phyloP scores from a whole-genome alignment of 225 moss, liverwort and hornwort genomes.

The Asterella californica region DNA sequence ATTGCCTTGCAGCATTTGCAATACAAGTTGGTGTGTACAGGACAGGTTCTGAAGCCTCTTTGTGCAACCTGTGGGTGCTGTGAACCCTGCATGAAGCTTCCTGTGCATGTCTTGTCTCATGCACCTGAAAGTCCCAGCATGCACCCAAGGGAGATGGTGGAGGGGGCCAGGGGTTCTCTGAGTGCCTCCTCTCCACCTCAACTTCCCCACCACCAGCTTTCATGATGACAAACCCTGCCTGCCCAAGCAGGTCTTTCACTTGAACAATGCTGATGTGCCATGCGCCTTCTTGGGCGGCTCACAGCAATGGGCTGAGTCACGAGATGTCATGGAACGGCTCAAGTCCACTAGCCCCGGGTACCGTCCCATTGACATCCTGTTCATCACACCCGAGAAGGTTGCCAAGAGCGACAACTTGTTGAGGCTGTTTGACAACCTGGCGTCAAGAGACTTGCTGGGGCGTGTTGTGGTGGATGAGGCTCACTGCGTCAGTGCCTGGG shows the following conservation, averaged over 20 bases:
- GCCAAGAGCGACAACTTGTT: conserved; percentile 73
- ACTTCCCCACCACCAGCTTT: no score
- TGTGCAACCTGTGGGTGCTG: conserved; percentile 67
- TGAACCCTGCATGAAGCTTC: conserved; percentile 56
- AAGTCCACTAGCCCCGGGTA: neutral
- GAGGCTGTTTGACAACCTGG: conserved; percentile 55
- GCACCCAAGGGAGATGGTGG: no score
- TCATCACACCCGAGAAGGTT: no score
- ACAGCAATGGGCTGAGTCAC: neutral
- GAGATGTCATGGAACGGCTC: neutral
- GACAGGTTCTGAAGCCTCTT: no score
- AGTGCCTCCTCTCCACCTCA: no score
- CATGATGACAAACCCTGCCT: no score
- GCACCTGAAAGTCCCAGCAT: no score
- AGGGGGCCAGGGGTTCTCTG: no score
- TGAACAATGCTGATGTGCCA: no score
- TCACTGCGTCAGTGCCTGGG: conserved; percentile 84
- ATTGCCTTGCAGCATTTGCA: no score
- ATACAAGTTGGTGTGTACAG: no score
- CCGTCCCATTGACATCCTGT: conserved; percentile 21
- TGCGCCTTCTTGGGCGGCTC: neutral
- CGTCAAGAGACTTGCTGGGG: conserved; percentile 63
- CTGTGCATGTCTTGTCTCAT: neutral
- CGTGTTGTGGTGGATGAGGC: conserved; percentile 86
- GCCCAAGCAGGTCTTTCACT: no score